phyloP scores from a whole-genome alignment of 345 rosid genomes.

The Nasturtium officinale region DNA sequence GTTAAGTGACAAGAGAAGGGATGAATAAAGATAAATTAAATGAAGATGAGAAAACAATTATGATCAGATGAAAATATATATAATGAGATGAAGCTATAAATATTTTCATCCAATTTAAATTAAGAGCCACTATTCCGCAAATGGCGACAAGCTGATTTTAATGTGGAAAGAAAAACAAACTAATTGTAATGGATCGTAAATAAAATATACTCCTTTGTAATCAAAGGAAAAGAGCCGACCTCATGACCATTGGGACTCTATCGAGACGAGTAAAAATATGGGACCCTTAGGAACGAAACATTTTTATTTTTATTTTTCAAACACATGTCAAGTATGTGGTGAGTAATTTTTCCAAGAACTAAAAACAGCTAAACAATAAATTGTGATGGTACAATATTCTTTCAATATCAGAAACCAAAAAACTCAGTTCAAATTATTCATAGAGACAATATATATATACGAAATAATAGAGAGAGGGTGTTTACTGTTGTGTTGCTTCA shows the following conservation, averaged over 20 bases:
- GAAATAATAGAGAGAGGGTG: neutral
- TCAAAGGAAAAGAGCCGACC: slow-evolving; percentile 10
- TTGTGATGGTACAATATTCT: neutral
- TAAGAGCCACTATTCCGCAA: neutral
- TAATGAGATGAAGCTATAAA: neutral
- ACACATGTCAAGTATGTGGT: neutral
- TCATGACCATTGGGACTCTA: neutral
- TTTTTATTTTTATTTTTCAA: neutral
- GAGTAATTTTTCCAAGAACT: neutral
- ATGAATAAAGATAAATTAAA: too few species aligned
- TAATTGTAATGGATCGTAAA: neutral
- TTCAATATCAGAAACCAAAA: neutral
- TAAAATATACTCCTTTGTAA: neutral
- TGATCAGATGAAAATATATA: too few species aligned
- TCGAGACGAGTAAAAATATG: neutral
- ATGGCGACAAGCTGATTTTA: slow-evolving; percentile 2
- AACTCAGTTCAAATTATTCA: neutral
- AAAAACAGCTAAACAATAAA: neutral
- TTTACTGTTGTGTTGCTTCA: slow-evolving; percentile 36
- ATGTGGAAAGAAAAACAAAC: neutral
- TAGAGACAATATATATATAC: neutral
- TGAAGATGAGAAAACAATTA: too few species aligned
- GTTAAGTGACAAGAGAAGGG: too few species aligned
- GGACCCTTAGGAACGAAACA: neutral
- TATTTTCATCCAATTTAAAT: neutral